Evolutionary conservation across 2,329 filamentous ascomycete species (phyloP).

Genomic region (Aspergillus quadrilineatus): DNA sequence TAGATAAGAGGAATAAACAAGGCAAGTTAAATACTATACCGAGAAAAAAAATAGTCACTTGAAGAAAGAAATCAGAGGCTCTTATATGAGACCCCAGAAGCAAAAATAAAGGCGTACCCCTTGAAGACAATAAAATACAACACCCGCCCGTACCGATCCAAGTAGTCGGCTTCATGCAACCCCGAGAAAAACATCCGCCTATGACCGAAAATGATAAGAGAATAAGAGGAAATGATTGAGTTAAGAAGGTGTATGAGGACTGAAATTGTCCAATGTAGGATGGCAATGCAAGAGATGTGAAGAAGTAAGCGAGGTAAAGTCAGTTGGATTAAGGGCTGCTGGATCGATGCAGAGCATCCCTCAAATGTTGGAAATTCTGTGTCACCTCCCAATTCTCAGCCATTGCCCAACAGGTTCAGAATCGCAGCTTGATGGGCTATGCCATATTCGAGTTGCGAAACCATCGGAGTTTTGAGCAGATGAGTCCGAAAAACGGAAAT

Average conservation of each 20-base stretch:
- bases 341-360: neutral
- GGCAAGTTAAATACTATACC: conserved; percentile 8
- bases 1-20: conserved; percentile 12
- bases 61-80: neutral
- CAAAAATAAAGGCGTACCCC: neutral
- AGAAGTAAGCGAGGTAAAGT: neutral
- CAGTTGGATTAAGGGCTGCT: neutral
- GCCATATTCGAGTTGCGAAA: neutral
- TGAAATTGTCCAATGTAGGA: conserved; percentile 5
- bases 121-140: conserved; percentile 2
- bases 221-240: neutral
- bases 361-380: neutral
- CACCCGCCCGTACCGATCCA: conserved; percentile 17
- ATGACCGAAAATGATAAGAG: neutral
- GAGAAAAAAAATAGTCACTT: conserved; percentile 12
- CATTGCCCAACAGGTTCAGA: neutral
- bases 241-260: neutral
- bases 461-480: neutral
- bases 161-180: conserved; percentile 18
- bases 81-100: neutral
- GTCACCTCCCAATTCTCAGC: neutral
- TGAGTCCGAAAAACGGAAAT: neutral
- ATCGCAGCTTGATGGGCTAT: neutral
- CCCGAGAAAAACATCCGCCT: conserved; percentile 14
- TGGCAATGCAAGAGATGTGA: conserved; percentile 12